These are phyloP conservation scores for Plasmodiophora brassicae DNA, from an alignment of 208 protist genomes.

Conservation along the genomic window DNA sequence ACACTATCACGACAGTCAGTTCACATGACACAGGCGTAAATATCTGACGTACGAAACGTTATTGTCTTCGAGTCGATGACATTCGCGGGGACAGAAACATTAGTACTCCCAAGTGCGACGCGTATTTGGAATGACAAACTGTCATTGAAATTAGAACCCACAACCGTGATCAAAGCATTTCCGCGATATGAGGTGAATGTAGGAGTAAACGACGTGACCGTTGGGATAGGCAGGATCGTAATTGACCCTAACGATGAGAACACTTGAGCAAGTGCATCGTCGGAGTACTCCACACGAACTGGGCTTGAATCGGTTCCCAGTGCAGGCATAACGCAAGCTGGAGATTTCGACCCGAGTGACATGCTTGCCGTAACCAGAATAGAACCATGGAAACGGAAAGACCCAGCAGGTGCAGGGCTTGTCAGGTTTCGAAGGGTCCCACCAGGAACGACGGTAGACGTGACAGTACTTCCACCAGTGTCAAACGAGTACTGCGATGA, in stretches of 20 bases:
- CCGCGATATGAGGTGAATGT: neutral
- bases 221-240: neutral
- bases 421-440: neutral
- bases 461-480: too few species aligned
- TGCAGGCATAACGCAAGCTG: too few species aligned
- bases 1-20: too few species aligned
- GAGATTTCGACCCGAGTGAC: too few species aligned
- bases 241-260: neutral
- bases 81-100: neutral
- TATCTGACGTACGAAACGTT: neutral
- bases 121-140: too few species aligned
- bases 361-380: neutral
- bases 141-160: neutral
- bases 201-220: neutral
- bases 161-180: neutral
- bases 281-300: neutral
- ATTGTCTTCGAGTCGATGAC: neutral
- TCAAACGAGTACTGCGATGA: too few species aligned
- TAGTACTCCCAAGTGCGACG: neutral
- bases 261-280: neutral
- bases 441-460: neutral
- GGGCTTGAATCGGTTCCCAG: too few species aligned
- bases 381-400: neutral
- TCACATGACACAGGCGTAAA: too few species aligned
- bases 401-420: neutral